phyloP scores from a whole-genome alignment of 139 green algal genomes.

The Coccomyxa sp. region DNA sequence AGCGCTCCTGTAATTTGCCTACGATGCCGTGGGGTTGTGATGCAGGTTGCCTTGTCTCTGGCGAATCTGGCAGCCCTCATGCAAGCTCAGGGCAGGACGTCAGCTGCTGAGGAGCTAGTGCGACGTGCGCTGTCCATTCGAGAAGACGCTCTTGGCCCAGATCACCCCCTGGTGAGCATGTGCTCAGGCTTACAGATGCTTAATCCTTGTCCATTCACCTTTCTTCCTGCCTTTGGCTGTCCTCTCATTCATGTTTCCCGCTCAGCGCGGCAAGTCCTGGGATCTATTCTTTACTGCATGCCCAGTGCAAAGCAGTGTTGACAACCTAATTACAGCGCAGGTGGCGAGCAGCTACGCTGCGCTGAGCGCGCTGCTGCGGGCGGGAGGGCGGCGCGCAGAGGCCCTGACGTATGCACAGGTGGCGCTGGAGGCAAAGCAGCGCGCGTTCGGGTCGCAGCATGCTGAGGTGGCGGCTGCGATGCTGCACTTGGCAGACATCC shows the following conservation, averaged over 20 bases:
- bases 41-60: slow-evolving; percentile 22
- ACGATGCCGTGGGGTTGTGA: neutral
- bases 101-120: slow-evolving; percentile 24
- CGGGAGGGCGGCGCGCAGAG: neutral
- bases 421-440: slow-evolving; percentile 2
- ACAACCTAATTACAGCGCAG: too few relatives aligned
- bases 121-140: slow-evolving; percentile 14
- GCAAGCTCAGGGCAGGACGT: slow-evolving; percentile 8
- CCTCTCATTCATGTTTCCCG: neutral
- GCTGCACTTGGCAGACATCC: neutral
- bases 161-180: slow-evolving; percentile 19
- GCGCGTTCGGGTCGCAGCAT: neutral
- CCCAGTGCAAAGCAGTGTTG: neutral
- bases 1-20: too few relatives aligned
- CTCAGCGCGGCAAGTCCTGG: neutral
- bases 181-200: neutral
- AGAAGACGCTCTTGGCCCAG: slow-evolving; percentile 22
- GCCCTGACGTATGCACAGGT: neutral
- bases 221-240: too few relatives aligned
- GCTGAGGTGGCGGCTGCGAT: neutral
- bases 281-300: neutral
- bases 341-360: slow-evolving; percentile 16
- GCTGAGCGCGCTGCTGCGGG: slow-evolving; percentile 16
- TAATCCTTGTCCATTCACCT: too few relatives aligned
- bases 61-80: slow-evolving; percentile 24